Evolutionary conservation across 1,139 yeast species (phyloP).

Genomic region (Candida sp.): DNA sequence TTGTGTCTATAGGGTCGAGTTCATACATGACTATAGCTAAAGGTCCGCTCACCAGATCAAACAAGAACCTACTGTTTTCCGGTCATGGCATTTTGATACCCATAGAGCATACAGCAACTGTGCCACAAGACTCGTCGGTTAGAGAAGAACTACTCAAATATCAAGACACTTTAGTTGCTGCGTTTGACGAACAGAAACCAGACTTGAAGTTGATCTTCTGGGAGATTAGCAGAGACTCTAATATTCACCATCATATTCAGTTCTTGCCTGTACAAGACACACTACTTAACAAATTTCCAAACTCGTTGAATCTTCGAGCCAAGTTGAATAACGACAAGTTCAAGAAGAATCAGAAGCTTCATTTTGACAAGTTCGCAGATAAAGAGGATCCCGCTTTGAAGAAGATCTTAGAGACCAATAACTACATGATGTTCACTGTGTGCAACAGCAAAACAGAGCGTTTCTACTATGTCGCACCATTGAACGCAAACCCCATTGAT

Average conservation of each 20-base stretch:
- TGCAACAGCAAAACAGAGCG: slow-evolving; percentile 17
- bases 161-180: slow-evolving; percentile 46
- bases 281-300: slow-evolving; percentile 37
- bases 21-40: slow-evolving; percentile 81
- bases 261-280: slow-evolving; percentile 59
- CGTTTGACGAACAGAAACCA: slow-evolving; percentile 41
- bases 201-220: slow-evolving; percentile 55
- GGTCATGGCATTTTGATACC: slow-evolving; percentile 91
- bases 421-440: slow-evolving; percentile 45
- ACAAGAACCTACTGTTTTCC: slow-evolving; percentile 53
- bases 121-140: slow-evolving; percentile 23
- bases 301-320: slow-evolving; percentile 41
- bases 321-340: slow-evolving; percentile 54
- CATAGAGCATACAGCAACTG: slow-evolving; percentile 68
- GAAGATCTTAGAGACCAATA: slow-evolving; percentile 34
- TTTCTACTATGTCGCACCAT: slow-evolving; percentile 25
- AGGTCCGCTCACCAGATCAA: slow-evolving; percentile 76
- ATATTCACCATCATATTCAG: slow-evolving; percentile 72
- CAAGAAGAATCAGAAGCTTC: slow-evolving; percentile 43
- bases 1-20: slow-evolving; percentile 71
- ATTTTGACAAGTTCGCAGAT: slow-evolving; percentile 38
- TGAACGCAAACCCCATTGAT: slow-evolving; percentile 48
- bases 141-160: slow-evolving; percentile 36
- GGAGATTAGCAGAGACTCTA: slow-evolving; percentile 59
- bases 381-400: slow-evolving; percentile 22